These are phyloP conservation scores for Xylaria intraflava DNA, from an alignment of 495 filamentous ascomycete species.

Conservation along the genomic window DNA sequence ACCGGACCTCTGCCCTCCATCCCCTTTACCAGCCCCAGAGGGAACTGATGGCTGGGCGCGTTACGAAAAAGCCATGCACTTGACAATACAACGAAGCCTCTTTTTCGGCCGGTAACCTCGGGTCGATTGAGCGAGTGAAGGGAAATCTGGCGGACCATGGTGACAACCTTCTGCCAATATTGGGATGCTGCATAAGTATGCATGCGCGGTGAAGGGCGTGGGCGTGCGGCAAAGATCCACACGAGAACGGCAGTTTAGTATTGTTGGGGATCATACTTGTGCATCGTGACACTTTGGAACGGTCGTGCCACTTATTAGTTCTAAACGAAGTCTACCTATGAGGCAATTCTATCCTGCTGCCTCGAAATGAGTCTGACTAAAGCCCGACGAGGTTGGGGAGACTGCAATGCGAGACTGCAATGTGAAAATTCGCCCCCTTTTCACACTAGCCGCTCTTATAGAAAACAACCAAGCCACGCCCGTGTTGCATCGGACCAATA, in stretches of 20 bases:
- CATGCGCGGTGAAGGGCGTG: background rate
- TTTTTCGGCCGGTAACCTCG: conserved; percentile 17
- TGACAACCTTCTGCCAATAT: background rate
- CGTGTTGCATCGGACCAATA: too few relatives aligned
- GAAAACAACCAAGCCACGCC: too few relatives aligned
- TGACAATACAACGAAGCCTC: conserved; percentile 5
- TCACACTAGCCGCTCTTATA: too few relatives aligned
- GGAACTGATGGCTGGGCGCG: conserved; percentile 13
- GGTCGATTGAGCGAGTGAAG: background rate
- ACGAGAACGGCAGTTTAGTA: background rate
- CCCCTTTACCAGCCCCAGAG: background rate
- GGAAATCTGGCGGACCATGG: background rate
- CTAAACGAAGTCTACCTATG: too few relatives aligned
- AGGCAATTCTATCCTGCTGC: too few relatives aligned
- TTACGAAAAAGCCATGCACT: conserved; percentile 20
- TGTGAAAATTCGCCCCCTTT: too few relatives aligned
- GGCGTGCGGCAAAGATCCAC: background rate
- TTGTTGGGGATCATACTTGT: background rate
- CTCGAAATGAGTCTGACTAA: too few relatives aligned
- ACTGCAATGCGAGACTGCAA: too few relatives aligned
- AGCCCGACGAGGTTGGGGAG: too few relatives aligned
- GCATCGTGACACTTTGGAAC: background rate
- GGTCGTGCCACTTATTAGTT: too few relatives aligned
- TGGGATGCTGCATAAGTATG: background rate
- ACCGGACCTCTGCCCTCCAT: conserved; percentile 6